Percentiles rank a stretch among this genome's conserved stretches.
Conservation (phyloP, 2,329 filamentous ascomycete species). For the Penicillium sp. region DNA sequence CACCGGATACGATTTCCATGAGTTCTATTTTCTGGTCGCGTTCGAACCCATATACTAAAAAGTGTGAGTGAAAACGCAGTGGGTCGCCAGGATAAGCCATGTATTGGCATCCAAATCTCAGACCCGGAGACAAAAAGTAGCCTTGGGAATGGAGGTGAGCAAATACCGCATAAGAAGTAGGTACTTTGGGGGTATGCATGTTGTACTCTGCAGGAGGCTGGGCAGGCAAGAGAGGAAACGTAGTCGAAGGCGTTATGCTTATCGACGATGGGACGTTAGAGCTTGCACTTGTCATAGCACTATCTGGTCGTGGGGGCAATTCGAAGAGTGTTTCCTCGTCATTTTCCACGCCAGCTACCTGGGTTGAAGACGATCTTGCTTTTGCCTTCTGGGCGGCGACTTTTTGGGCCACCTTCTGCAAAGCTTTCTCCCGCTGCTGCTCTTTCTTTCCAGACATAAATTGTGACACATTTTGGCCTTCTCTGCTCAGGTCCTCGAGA, state of each 20-base stretch:
- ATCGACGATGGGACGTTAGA: slow-evolving; percentile 16
- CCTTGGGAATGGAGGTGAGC: slow-evolving; percentile 71
- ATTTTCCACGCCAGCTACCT: slow-evolving; percentile 11
- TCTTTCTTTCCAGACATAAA: slow-evolving; percentile 47
- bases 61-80: slow-evolving; percentile 91
- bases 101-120: slow-evolving; percentile 92
- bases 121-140: slow-evolving; percentile 85
- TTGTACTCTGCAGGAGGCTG: slow-evolving; percentile 23
- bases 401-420: slow-evolving; percentile 50
- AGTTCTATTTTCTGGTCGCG: slow-evolving; percentile 86
- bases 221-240: slow-evolving; percentile 42
- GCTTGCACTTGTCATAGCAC: slow-evolving; percentile 14
- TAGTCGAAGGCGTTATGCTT: slow-evolving; percentile 50
- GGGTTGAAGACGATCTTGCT: slow-evolving; percentile 13
- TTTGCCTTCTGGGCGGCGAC: slow-evolving; percentile 27
- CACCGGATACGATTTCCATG: slow-evolving; percentile 79
- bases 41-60: slow-evolving; percentile 75
- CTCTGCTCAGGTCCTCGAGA: slow-evolving; percentile 51
- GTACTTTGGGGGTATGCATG: slow-evolving; percentile 33
- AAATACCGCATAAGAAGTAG: slow-evolving; percentile 68
- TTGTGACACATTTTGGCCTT: slow-evolving; percentile 50
- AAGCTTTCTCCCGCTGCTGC: slow-evolving; percentile 46
- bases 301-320: slow-evolving; percentile 9
- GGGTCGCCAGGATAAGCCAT: slow-evolving; percentile 95
- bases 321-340: slow-evolving; percentile 25